These are phyloP conservation scores for Fusarium pseudocircinatum DNA, from an alignment of 2,329 filamentous ascomycete species.

Conservation along the genomic window DNA sequence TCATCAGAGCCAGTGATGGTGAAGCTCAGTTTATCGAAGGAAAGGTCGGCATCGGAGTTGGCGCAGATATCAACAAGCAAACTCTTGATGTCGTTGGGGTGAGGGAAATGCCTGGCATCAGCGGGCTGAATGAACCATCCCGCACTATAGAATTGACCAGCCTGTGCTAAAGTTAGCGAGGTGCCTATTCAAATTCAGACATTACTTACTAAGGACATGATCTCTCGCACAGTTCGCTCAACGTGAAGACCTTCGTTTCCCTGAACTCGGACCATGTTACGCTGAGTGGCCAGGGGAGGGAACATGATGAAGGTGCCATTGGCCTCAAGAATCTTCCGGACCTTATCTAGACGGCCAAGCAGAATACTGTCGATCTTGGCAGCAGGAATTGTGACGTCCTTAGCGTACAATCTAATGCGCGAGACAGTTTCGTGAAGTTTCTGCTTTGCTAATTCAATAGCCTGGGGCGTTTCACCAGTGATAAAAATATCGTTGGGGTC, in stretches of 20 bases:
- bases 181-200: background rate
- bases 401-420: constrained; percentile 85
- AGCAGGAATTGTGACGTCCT: constrained; percentile 88
- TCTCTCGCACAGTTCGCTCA: constrained; percentile 92
- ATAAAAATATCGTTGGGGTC: constrained; percentile 94
- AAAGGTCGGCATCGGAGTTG: constrained; percentile 93
- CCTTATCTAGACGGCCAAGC: constrained; percentile 90
- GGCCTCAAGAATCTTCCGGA: constrained; percentile 96
- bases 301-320: constrained; percentile 97
- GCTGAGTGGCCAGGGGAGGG: constrained; percentile 85
- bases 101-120: constrained; percentile 69
- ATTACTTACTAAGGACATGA: constrained; percentile 85
- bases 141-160: constrained; percentile 96
- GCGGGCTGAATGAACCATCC: constrained; percentile 92
- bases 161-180: constrained; percentile 59
- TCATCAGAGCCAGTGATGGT: constrained; percentile 96
- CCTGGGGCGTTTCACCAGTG: constrained; percentile 85
- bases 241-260: constrained; percentile 93
- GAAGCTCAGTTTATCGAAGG: constrained; percentile 94
- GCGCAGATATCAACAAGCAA: constrained; percentile 97
- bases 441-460: constrained; percentile 88
- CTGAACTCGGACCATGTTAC: constrained; percentile 87
- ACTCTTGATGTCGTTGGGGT: constrained; percentile 79
- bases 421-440: constrained; percentile 88
- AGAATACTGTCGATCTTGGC: constrained; percentile 96